Conservation (phyloP, 176 grass and related monocot species). For the Pharus latifolius region DNA sequence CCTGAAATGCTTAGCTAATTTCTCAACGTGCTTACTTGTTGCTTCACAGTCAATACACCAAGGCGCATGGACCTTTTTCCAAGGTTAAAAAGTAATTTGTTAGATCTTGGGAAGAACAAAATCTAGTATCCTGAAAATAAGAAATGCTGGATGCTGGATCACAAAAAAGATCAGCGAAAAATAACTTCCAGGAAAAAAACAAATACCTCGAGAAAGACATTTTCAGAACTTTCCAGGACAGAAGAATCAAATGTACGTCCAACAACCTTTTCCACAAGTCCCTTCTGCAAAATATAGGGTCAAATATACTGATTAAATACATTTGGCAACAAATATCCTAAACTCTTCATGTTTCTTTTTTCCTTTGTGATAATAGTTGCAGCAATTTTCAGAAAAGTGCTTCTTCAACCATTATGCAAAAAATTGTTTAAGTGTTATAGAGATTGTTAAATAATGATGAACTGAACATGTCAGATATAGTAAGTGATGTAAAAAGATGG, state of each 20-base stretch:
- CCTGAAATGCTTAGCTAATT: constrained; percentile 54
- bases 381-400: too few species aligned
- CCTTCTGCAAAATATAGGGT: constrained; percentile 29
- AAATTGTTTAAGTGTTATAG: background rate
- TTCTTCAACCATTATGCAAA: too few species aligned
- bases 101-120: constrained; percentile 4
- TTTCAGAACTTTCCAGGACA: constrained; percentile 43
- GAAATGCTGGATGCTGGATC: background rate
- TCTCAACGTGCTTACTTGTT: constrained; percentile 56
- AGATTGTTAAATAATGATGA: background rate
- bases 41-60: constrained; percentile 72
- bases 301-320: constrained; percentile 2
- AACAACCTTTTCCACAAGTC: constrained; percentile 61
- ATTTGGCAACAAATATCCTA: background rate
- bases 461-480: background rate
- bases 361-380: too few species aligned
- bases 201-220: constrained; percentile 60
- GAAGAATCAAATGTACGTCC: constrained; percentile 53
- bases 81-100: background rate
- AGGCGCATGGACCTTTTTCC: constrained; percentile 50
- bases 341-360: too few species aligned
- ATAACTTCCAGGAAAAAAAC: background rate
- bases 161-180: background rate
- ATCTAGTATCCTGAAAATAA: background rate
- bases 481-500: background rate